These are phyloP conservation scores for Candida maris DNA, from an alignment of 805 yeast genomes.

Conservation along the genomic window DNA sequence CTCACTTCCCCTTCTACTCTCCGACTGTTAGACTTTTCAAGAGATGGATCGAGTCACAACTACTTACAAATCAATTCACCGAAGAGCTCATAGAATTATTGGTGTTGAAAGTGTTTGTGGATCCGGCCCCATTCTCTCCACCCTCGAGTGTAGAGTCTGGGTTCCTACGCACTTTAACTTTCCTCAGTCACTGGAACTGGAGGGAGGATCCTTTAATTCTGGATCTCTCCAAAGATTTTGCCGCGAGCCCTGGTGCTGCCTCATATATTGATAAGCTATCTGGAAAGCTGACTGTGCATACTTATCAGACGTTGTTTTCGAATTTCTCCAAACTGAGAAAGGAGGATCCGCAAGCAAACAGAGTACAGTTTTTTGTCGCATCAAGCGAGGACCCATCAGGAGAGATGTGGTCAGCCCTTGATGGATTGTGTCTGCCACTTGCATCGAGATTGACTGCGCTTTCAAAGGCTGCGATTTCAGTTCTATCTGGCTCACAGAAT, in stretches of 20 bases:
- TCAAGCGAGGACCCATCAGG: slow-evolving; percentile 87
- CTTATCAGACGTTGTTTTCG: slow-evolving; percentile 57
- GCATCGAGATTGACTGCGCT: slow-evolving; percentile 86
- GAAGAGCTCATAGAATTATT: slow-evolving; percentile 82
- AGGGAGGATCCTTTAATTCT: slow-evolving; percentile 78
- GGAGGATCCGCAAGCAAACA: slow-evolving; percentile 77
- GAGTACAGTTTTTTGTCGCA: slow-evolving; percentile 77
- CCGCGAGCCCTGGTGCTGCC: slow-evolving; percentile 21
- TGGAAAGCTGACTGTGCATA: slow-evolving; percentile 59
- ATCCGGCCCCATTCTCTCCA: slow-evolving; percentile 76
- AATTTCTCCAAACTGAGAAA: slow-evolving; percentile 68
- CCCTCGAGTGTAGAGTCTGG: slow-evolving; percentile 83
- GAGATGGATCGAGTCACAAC: slow-evolving; percentile 83
- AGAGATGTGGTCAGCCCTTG: slow-evolving; percentile 55
- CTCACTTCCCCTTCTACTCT: slow-evolving; percentile 67
- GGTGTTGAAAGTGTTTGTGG: slow-evolving; percentile 80
- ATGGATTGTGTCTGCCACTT: slow-evolving; percentile 55
- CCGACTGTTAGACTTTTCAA: slow-evolving; percentile 83
- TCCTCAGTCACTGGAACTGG: slow-evolving; percentile 91
- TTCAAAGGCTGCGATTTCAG: slow-evolving; percentile 66
- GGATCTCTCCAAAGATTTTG: slow-evolving; percentile 59
- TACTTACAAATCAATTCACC: slow-evolving; percentile 62
- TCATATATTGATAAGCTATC: slow-evolving; percentile 42
- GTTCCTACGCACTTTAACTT: slow-evolving; percentile 67
- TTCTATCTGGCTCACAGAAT: slow-evolving; percentile 40